Evolutionary conservation across 1,284 basidiomycete species (phyloP).

Genomic region (Marasmius tenuissimus): DNA sequence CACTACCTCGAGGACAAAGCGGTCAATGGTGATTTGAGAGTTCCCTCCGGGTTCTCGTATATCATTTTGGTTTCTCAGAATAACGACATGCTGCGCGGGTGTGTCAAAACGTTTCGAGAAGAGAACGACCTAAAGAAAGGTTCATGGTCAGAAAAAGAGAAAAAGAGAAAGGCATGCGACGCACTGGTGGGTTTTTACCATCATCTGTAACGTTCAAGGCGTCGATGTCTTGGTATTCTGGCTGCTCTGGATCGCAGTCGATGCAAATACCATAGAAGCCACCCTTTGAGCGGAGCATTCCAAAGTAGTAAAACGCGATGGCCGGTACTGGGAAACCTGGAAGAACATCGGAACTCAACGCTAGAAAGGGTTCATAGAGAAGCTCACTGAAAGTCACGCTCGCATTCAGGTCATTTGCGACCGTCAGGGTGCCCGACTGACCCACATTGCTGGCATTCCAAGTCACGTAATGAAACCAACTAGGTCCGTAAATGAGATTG

Average conservation of each 20-base stretch:
- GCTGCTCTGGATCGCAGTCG: conserved; percentile 28
- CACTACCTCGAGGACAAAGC: conserved; percentile 24
- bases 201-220: conserved; percentile 25
- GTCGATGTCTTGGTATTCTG: conserved; percentile 23
- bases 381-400: no score
- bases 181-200: conserved; percentile 28
- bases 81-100: not conserved
- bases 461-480: conserved; percentile 23
- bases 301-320: no score
- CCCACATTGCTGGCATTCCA: conserved; percentile 25
- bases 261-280: conserved; percentile 26
- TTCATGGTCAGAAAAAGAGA: conserved; percentile 16
- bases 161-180: not conserved
- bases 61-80: conserved; percentile 1
- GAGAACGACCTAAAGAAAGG: conserved; percentile 21
- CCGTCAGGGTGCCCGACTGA: conserved; percentile 24
- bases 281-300: not conserved
- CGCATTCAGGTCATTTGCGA: conserved; percentile 21
- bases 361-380: no score
- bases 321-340: no score
- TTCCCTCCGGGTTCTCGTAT: conserved; percentile 16
- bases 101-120: conserved; percentile 3
- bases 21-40: conserved; percentile 27
- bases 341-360: no score
- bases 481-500: conserved; percentile 17